Conservation (phyloP, 768 basidiomycete species). For the Candolleomyces eurysporus region DNA sequence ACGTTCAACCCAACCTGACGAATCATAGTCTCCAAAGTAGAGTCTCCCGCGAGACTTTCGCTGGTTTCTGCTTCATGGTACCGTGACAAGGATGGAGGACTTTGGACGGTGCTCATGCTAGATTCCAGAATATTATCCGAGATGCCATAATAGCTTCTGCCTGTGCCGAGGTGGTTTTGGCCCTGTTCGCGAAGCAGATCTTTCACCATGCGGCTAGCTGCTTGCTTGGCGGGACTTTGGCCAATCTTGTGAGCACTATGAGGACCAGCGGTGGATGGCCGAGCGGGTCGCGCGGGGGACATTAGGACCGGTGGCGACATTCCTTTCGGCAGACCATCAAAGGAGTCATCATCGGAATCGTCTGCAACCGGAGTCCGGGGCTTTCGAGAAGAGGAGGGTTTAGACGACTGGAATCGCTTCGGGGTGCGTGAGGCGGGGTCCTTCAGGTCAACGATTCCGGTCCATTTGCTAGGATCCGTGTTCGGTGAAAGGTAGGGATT, state of each 20-base stretch:
- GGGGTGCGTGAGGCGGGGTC: conserved; percentile 52
- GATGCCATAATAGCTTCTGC: conserved; percentile 22
- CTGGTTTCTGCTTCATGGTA: conserved; percentile 50
- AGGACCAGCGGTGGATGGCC: conserved; percentile 45
- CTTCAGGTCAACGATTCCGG: conserved; percentile 71
- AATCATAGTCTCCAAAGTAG: conserved; percentile 71
- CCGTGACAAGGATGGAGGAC: conserved; percentile 70
- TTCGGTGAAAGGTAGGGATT: conserved; percentile 63
- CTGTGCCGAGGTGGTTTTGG: too few species aligned
- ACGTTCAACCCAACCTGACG: conserved; percentile 20
- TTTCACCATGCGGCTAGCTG: conserved; percentile 64
- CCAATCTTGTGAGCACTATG: conserved; percentile 32
- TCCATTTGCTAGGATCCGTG: conserved; percentile 55
- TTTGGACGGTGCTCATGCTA: conserved; percentile 66
- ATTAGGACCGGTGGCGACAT: conserved; percentile 59
- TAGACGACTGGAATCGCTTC: conserved; percentile 28
- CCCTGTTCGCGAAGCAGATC: too few species aligned
- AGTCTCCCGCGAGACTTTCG: conserved; percentile 49
- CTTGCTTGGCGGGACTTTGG: conserved; percentile 71
- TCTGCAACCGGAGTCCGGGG: conserved; percentile 22
- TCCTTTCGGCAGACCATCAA: conserved; percentile 50
- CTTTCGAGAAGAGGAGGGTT: conserved; percentile 18
- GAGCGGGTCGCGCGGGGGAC: conserved; percentile 53
- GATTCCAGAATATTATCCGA: conserved; percentile 41
- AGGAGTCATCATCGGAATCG: conserved; percentile 49